phyloP scores from a whole-genome alignment of 192 early-diverging fungal genomes.

The Podila epicladia region DNA sequence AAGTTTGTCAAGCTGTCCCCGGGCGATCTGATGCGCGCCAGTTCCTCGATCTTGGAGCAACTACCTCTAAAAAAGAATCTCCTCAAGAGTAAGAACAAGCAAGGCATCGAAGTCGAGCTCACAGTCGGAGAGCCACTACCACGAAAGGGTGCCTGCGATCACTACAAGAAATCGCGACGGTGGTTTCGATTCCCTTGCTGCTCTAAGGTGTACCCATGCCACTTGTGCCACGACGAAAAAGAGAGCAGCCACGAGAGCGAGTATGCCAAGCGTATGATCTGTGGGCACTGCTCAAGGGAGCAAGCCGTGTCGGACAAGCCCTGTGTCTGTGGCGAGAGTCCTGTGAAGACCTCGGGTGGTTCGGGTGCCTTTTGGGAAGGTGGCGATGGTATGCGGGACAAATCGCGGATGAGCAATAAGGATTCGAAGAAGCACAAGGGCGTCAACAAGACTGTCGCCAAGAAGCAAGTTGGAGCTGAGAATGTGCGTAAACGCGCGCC shows the following conservation, averaged over 20 bases:
- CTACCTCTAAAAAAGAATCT: slow-evolving; percentile 53
- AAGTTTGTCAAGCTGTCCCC: slow-evolving; percentile 64
- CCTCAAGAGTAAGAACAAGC: slow-evolving; percentile 57
- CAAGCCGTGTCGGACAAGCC: slow-evolving; percentile 64
- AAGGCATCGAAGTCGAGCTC: slow-evolving; percentile 65
- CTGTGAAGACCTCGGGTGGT: slow-evolving; percentile 59
- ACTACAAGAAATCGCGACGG: slow-evolving; percentile 86
- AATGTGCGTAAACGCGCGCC: slow-evolving; percentile 26
- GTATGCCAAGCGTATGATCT: slow-evolving; percentile 84
- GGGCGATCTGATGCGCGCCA: slow-evolving; percentile 33
- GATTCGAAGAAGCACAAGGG: slow-evolving; percentile 50
- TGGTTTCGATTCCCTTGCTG: slow-evolving; percentile 97
- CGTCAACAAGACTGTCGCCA: slow-evolving; percentile 32
- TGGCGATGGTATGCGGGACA: slow-evolving; percentile 84
- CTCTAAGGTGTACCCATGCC: slow-evolving; percentile 83
- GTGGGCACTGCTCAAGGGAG: slow-evolving; percentile 86
- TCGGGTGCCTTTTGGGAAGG: slow-evolving; percentile 89
- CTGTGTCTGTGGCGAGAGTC: slow-evolving; percentile 76
- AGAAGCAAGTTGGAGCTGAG: slow-evolving; percentile 44
- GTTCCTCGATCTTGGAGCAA: slow-evolving; percentile 29
- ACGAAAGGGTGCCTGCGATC: slow-evolving; percentile 81
- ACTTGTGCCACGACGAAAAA: slow-evolving; percentile 83
- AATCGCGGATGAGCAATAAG: slow-evolving; percentile 77
- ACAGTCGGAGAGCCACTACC: slow-evolving; percentile 80
- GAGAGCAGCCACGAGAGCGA: slow-evolving; percentile 72